A percentile compares a stretch with the other conserved stretches of the same genome.
Conservation (phyloP, 768 basidiomycete genomes). For the Auriscalpium orientale region DNA sequence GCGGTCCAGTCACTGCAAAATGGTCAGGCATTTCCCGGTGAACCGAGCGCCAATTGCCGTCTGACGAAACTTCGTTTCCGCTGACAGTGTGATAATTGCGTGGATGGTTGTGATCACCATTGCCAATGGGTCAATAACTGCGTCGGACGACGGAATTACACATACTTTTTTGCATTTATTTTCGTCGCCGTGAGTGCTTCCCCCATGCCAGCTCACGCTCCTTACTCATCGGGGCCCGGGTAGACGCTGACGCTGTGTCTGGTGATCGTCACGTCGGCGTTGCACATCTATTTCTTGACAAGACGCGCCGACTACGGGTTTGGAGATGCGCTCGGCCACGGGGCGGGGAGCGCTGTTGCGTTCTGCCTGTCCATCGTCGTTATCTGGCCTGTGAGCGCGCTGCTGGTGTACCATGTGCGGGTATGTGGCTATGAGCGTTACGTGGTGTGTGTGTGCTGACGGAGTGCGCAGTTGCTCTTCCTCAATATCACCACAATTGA, state of each 20-base stretch:
- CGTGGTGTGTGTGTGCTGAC: constrained; percentile 2
- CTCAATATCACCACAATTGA: constrained; percentile 95
- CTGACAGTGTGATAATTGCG: constrained; percentile 88
- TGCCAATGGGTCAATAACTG: constrained; percentile 94
- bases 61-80: too few species aligned
- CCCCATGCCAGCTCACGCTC: constrained; percentile 2
- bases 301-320: constrained; percentile 42
- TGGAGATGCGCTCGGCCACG: constrained; percentile 36
- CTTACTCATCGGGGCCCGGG: constrained; percentile 7
- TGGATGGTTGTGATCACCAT: constrained; percentile 91
- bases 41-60: too few species aligned
- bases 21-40: constrained; percentile 41
- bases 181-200: constrained; percentile 54
- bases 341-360: constrained; percentile 73
- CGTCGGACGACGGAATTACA: constrained; percentile 91
- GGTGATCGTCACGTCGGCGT: constrained; percentile 73
- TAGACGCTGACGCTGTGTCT: constrained; percentile 71
- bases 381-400: constrained; percentile 76
- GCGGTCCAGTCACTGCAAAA: constrained; percentile 90
- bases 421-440: constrained; percentile 36
- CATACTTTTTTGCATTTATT: constrained; percentile 85
- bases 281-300: constrained; percentile 71
- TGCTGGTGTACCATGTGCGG: constrained; percentile 79
- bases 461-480: constrained; percentile 51
- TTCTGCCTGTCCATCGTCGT: constrained; percentile 67